Percentiles rank a stretch among this genome's conserved stretches.
Conservation (phyloP, 2,329 filamentous ascomycete species). For the Ophiostoma ulmi region DNA sequence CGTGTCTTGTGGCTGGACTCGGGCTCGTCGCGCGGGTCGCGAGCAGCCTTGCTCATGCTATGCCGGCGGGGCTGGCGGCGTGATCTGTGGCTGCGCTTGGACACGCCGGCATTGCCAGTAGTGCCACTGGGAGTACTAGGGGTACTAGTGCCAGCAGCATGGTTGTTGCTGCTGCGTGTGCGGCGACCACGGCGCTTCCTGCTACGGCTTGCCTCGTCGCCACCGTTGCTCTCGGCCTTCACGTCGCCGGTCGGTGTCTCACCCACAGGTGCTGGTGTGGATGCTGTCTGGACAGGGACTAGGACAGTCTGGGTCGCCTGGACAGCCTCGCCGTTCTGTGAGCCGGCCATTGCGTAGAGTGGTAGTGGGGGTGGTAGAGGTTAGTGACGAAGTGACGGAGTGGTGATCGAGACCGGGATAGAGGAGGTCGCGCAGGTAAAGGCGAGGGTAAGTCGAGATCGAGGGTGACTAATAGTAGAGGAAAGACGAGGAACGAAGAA, state of each 20-base stretch:
- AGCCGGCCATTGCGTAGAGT: constrained; percentile 17
- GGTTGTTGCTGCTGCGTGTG: background rate
- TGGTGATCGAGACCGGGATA: background rate
- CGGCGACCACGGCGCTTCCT: constrained; percentile 8
- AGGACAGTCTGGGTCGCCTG: background rate
- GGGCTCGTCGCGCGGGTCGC: constrained; percentile 55
- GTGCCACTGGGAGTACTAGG: background rate
- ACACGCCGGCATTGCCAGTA: background rate
- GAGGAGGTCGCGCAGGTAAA: background rate
- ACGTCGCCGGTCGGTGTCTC: background rate
- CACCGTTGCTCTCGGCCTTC: background rate
- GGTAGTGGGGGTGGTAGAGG: background rate
- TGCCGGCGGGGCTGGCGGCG: constrained; percentile 20
- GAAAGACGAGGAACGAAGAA: background rate
- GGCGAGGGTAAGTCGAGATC: background rate
- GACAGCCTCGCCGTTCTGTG: constrained; percentile 15
- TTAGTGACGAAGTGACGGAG: background rate
- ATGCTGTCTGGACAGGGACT: background rate
- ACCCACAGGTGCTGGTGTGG: background rate
- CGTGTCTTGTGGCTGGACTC: constrained; percentile 3
- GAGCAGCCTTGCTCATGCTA: constrained; percentile 57
- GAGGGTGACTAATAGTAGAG: background rate
- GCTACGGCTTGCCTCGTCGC: background rate
- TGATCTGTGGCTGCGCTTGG: background rate
- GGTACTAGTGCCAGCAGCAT: background rate